Conservation (phyloP, 2,329 filamentous ascomycete species). For the Beauveria australis region DNA sequence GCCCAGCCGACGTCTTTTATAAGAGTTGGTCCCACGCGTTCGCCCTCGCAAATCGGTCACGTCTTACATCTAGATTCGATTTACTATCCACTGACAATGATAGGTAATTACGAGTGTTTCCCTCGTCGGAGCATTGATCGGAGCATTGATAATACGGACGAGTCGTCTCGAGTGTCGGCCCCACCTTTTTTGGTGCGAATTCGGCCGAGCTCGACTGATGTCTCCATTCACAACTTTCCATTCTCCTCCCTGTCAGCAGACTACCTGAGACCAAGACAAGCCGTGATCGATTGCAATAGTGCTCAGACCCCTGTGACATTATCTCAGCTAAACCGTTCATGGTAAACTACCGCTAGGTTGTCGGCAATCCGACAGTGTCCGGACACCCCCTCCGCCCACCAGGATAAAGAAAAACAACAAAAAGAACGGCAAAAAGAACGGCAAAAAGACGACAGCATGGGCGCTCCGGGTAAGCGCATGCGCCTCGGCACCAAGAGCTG, state of each 20-base stretch:
- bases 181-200: neutral
- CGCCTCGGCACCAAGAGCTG: conserved; percentile 27
- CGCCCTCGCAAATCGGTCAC: no score
- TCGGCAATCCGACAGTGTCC: neutral
- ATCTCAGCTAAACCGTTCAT: neutral
- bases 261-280: no score
- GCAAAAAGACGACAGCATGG: neutral
- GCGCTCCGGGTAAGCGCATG: conserved; percentile 19
- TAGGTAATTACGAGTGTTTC: neutral
- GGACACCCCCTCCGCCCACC: neutral
- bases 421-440: neutral
- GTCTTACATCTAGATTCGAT: neutral
- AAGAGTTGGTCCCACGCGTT: neutral
- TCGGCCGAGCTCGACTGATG: neutral
- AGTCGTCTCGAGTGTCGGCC: no score
- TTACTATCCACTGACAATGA: neutral
- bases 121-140: no score
- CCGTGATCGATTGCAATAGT: neutral
- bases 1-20: neutral
- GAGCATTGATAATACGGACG: no score
- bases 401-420: neutral
- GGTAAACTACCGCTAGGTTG: neutral
- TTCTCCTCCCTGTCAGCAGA: no score
- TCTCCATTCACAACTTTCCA: neutral
- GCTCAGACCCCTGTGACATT: no score